Evolutionary conservation across 73 alveolate species (phyloP), one percentile per base, ranked within the genome.

Genomic region (Tetrahymena borealis): DNA sequence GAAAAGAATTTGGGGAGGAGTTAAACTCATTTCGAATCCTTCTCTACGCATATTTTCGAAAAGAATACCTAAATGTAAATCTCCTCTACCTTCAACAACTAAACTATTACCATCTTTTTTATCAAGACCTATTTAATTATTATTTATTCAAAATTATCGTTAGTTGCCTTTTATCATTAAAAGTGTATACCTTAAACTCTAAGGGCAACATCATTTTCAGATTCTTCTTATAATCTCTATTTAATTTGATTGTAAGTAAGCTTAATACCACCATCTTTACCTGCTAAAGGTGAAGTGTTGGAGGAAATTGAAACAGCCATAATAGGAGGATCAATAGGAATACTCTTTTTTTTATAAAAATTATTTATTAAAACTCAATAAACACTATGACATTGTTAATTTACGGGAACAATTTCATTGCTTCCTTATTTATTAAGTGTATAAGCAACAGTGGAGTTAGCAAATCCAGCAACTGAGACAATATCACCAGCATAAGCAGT

Each of bases 41-140:
- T 97, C 99, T 96, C 99, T 96, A 90, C 99, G 94, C 98, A 97
- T 96, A 24, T 96, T 95, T 91, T 97, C 99, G 12, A 97, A 91
- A 15, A 97, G 92, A 32, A 97, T 96, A 18, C 98, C 98, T 40
- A 97, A 91, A 92, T 97, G 99, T 4, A 97, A 95, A 90, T 96
- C 98, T 4, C 99, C 99, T 95, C 99, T 96, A 24, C 99, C 99
- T 20, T 96, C 79, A 32, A 97, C 91, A 36, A 85, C 94, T 18
- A 96, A 93, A 39, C 93, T 78, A 24, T 91, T 95, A 24, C 94
- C 95, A 9, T 94, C 96, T 39, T 94, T 94, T 78, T 32, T 60
- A 13, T 60, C 85, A 60, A 60, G 85, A 60, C 85, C 85, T 60
- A 60, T 20, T 20, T 16, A 36, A 91, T 33, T 39, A 40, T 13